phyloP scores from a whole-genome alignment of 495 filamentous ascomycete species.

The Ascobolus immersus region DNA sequence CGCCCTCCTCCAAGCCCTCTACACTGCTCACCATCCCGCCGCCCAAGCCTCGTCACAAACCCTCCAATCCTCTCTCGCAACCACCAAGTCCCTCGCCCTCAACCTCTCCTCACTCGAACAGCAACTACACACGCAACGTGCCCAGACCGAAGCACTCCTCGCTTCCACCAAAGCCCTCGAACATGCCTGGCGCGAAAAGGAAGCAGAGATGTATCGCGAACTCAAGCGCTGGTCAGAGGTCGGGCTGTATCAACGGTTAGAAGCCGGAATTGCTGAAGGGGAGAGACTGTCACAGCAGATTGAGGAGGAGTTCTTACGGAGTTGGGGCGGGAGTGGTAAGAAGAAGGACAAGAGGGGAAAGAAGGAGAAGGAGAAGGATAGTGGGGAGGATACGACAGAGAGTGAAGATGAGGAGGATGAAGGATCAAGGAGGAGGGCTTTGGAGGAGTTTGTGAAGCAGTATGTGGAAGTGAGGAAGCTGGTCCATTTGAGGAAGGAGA shows the following conservation, averaged over 20 bases:
- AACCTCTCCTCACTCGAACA: slow-evolving; percentile 31
- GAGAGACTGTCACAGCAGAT: slow-evolving; percentile 55
- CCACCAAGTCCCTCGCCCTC: slow-evolving; percentile 41
- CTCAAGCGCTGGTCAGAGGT: slow-evolving; percentile 65
- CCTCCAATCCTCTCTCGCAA: slow-evolving; percentile 34
- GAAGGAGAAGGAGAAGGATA: slow-evolving; percentile 11
- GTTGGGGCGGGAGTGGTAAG: slow-evolving; percentile 21
- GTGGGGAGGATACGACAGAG: slow-evolving; percentile 25
- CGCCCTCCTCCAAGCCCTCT: slow-evolving; percentile 32
- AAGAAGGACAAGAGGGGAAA: slow-evolving; percentile 19
- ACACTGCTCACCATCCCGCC: slow-evolving; percentile 43
- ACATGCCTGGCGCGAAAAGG: slow-evolving; percentile 69
- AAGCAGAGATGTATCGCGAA: slow-evolving; percentile 63
- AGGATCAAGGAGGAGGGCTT: slow-evolving; percentile 42
- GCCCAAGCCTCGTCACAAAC: slow-evolving; percentile 26
- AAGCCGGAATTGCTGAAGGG: slow-evolving; percentile 52
- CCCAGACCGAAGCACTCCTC: slow-evolving; percentile 49
- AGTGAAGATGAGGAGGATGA: slow-evolving; percentile 3
- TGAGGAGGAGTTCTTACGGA: slow-evolving; percentile 75
- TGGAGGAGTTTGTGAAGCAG: slow-evolving; percentile 54
- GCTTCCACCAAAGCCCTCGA: slow-evolving; percentile 65
- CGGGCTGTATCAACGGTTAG: slow-evolving; percentile 53
- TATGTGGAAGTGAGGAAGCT: slow-evolving; percentile 51
- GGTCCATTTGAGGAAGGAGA: slow-evolving; percentile 49
- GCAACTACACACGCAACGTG: slow-evolving; percentile 35